phyloP scores from a whole-genome alignment of 768 basidiomycete species.

The Xerocomus potaroensis region DNA sequence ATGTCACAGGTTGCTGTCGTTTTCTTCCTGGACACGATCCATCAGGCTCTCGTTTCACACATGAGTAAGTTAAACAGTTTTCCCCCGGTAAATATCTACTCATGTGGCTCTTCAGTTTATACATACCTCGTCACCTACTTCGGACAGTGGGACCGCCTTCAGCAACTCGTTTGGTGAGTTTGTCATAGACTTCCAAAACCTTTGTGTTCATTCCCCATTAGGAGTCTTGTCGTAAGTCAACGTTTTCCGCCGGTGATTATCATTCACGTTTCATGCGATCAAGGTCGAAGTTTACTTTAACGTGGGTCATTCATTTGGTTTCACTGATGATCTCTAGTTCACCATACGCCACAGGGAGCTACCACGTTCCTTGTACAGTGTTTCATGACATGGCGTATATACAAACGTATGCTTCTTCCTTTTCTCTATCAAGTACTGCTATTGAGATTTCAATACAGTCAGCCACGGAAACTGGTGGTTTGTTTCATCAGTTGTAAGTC shows the following conservation, averaged over 20 bases:
- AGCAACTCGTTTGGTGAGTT: constrained; percentile 40
- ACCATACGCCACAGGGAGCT: constrained; percentile 24
- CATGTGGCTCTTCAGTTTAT: constrained; percentile 38
- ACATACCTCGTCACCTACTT: constrained; percentile 45
- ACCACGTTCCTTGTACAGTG: constrained; percentile 52
- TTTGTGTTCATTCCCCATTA: constrained; percentile 4
- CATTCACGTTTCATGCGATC: constrained; percentile 7
- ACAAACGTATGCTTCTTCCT: constrained; percentile 36
- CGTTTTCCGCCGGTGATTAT: not conserved
- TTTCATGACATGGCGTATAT: constrained; percentile 49
- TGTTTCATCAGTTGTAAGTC: constrained; percentile 29
- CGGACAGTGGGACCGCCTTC: constrained; percentile 26
- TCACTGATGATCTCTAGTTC: not conserved
- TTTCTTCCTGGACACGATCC: constrained; percentile 47
- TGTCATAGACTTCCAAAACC: not conserved
- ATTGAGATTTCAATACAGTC: constrained; percentile 29
- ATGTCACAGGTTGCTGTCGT: constrained; percentile 43
- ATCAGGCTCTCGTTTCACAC: constrained; percentile 53
- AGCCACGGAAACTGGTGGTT: constrained; percentile 43
- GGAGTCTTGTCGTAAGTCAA: constrained; percentile 22
- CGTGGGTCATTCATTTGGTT: constrained; percentile 16
- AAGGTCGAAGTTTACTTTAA: constrained; percentile 50
- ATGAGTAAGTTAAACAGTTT: constrained; percentile 31
- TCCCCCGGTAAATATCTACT: not conserved
- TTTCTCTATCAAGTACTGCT: not conserved